Conservation (phyloP, 345 rosid genomes). For the Eutrema yunnanense region DNA sequence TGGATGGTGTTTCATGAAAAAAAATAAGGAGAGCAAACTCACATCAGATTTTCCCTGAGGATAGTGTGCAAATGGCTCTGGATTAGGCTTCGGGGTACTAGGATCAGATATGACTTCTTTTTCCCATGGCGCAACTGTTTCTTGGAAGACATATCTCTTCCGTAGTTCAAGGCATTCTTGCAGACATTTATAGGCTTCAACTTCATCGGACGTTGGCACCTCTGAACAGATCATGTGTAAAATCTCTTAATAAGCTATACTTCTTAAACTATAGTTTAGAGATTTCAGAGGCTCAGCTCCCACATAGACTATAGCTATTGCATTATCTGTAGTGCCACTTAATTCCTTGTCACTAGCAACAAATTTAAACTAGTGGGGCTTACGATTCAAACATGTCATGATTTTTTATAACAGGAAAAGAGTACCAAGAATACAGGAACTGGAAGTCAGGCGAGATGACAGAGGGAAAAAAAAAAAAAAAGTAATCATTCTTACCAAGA, state of each 20-base stretch:
- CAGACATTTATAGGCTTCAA: conserved; percentile 63
- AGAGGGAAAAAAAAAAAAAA: not conserved
- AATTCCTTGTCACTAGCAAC: not conserved
- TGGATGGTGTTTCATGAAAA: not conserved
- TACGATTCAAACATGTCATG: not conserved
- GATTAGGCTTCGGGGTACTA: conserved; percentile 94
- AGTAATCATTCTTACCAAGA: conserved; percentile 51
- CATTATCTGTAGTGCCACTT: not conserved
- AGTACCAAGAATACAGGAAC: not conserved
- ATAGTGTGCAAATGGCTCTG: conserved; percentile 69
- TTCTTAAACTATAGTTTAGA: not conserved
- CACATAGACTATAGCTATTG: not conserved
- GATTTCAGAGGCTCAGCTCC: not conserved
- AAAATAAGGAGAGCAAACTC: conserved; percentile 19
- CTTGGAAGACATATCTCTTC: conserved; percentile 70
- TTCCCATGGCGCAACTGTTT: conserved; percentile 93
- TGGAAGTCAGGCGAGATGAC: not conserved
- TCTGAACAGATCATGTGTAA: conserved; percentile 38
- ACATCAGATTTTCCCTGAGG: conserved; percentile 82
- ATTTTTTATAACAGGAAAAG: not conserved
- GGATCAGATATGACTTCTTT: conserved; percentile 94
- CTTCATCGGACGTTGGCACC: conserved; percentile 82
- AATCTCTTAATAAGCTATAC: not conserved
- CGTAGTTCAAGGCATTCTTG: conserved; percentile 96
- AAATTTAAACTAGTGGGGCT: not conserved